Evolutionary conservation across 306 rosid genomes (phyloP), one percentile per base, ranked within the genome.

Genomic region (Senna siamea): DNA sequence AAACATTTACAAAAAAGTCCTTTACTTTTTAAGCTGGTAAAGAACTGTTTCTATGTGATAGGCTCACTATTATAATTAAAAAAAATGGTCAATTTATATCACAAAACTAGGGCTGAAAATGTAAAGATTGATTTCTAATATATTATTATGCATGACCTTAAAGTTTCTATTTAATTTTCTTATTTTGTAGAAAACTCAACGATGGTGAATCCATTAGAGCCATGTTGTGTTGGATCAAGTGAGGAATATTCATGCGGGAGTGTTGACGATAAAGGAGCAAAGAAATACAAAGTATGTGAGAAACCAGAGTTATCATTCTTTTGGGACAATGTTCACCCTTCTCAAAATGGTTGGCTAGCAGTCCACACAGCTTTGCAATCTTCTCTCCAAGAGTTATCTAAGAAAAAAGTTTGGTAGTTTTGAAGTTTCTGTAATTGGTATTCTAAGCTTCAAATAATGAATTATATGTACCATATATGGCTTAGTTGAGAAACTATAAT

Each of bases 311-410:
- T 66, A 44, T 75, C 84, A 44, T 65, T 79, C 76, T 83, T 79
- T 40, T 83, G 87, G 87, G 87, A 83, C 70, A n/a, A 0, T 0
- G 79, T 72, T 71, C 87, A 83, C 38, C 87, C 79, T 71, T 52
- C 74, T 35, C 35, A 69, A 37, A 69, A 69, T 52, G 74, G 74
- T 53, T 53, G 63, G 72, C 41, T 13, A 2, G 9, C 12, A 26
- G 72, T 66, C 9, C 46, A 34, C 23, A 30, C 12, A 1, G 43
- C 20, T 15, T 9, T 66, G 43, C 15, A 23, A 46, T 15, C 56
- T 26, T 46, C 72, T 26, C 54, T 66, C n/a, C n/a, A 26, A 15
- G 43, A 60, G 34, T 26, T 59, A 5, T 0, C 40, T 41, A 10
- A 32, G 15, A 1, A 15, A 59, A 5, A 14, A 14, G 5, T 56